Conservation (phyloP, 306 rosid genomes). For the Prosopis cineraria region DNA sequence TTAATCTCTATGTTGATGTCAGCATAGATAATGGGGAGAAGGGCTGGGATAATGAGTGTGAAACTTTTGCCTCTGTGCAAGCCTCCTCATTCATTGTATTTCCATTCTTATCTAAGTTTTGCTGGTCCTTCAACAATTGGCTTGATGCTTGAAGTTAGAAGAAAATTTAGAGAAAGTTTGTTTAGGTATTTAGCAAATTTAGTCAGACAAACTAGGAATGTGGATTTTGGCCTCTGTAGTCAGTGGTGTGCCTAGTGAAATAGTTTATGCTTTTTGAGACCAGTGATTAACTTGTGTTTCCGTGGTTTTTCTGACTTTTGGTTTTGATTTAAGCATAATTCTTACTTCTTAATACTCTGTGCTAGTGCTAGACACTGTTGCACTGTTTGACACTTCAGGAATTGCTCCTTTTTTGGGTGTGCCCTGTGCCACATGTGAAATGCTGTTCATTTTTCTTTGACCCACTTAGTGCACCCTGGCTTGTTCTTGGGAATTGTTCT, state of each 20-base stretch:
- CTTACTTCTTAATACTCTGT: background rate
- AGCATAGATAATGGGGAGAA: too few species aligned
- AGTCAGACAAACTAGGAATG: background rate
- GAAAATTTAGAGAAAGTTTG: background rate
- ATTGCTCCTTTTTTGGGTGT: background rate
- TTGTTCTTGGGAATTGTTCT: background rate
- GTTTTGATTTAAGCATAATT: background rate
- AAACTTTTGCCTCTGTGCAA: too few species aligned
- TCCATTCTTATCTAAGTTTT: too few species aligned
- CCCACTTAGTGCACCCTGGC: background rate
- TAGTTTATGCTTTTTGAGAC: background rate
- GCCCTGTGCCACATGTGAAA: background rate
- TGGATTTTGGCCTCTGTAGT: background rate
- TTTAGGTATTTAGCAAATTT: background rate
- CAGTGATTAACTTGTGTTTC: background rate
- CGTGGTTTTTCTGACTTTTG: background rate
- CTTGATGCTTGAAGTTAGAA: background rate
- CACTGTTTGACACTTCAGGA: background rate
- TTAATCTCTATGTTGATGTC: too few species aligned
- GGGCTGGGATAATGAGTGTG: too few species aligned
- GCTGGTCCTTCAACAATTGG: background rate
- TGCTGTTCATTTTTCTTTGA: background rate
- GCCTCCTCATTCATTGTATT: too few species aligned
- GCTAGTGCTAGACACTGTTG: background rate
- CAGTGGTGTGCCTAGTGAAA: background rate